These are phyloP conservation scores for Leishmania major DNA, from an alignment of 208 protist species.

Conservation along the genomic window DNA sequence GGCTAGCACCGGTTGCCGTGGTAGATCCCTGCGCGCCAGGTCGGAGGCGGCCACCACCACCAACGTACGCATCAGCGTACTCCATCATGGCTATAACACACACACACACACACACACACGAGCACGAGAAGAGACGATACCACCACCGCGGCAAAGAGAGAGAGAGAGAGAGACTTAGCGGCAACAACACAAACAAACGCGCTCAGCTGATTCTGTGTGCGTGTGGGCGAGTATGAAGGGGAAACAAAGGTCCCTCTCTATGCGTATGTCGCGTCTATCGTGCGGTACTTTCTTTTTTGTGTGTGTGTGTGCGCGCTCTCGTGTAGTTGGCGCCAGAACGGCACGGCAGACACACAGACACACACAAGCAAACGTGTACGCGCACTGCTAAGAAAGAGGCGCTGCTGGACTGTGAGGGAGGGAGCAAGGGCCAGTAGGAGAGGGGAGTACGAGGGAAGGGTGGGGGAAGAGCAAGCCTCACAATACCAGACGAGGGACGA, in stretches of 20 bases:
- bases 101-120: neutral
- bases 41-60: slow-evolving; percentile 5
- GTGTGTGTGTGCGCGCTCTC: neutral
- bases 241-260: neutral
- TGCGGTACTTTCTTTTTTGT: neutral
- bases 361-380: neutral
- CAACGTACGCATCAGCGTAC: slow-evolving; percentile 4
- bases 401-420: neutral
- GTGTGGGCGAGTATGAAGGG: neutral
- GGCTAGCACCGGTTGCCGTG: neutral
- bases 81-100: neutral
- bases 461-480: neutral
- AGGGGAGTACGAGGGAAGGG: neutral
- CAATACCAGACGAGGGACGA: neutral
- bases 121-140: neutral
- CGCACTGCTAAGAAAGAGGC: neutral
- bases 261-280: neutral
- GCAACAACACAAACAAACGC: neutral
- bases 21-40: slow-evolving; percentile 2
- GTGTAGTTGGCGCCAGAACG: neutral
- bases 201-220: neutral
- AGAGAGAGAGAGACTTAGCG: neutral
- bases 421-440: neutral
- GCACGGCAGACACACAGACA: neutral
- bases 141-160: neutral